Percentiles rank a stretch among this genome's conserved stretches.
These are phyloP conservation scores for Glarea lozoyensis DNA, from an alignment of 495 filamentous ascomycete genomes.

Conservation along the genomic window DNA sequence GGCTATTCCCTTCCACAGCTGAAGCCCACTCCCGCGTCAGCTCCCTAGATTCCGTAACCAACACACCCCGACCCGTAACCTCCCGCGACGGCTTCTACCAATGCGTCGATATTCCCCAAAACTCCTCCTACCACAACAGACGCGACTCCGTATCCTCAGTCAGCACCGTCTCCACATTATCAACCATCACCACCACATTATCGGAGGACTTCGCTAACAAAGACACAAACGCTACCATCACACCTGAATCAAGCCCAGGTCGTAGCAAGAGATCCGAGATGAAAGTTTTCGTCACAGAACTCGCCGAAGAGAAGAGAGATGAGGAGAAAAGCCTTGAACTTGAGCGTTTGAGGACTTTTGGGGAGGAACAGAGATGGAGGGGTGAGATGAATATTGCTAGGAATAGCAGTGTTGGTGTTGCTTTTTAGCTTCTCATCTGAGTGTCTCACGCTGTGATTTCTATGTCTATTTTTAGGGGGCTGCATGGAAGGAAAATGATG, in stretches of 20 bases:
- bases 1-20: slow-evolving; percentile 34
- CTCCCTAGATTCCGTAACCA: slow-evolving; percentile 36
- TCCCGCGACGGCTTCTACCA: slow-evolving; percentile 45
- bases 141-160: slow-evolving; percentile 29
- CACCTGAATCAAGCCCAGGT: slow-evolving; percentile 22
- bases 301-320: slow-evolving; percentile 20
- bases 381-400: slow-evolving; percentile 17
- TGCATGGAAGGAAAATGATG: no score
- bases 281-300: slow-evolving; percentile 19
- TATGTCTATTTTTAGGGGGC: no score
- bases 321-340: slow-evolving; percentile 23
- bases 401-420: slow-evolving; percentile 36
- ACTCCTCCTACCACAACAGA: neutral
- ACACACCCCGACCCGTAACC: slow-evolving; percentile 35
- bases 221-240: slow-evolving; percentile 5
- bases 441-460: no score
- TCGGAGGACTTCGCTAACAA: neutral
- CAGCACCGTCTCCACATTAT: slow-evolving; percentile 30
- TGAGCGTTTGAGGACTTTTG: slow-evolving; percentile 22
- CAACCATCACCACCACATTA: neutral
- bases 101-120: slow-evolving; percentile 28
- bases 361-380: slow-evolving; percentile 15
- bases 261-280: slow-evolving; percentile 27
- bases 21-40: slow-evolving; percentile 26
- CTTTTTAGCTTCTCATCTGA: no score